Percentiles rank a stretch among this genome's conserved stretches.
phyloP scores from a whole-genome alignment of 139 green algal genomes.

The Bryopsis sp. region DNA sequence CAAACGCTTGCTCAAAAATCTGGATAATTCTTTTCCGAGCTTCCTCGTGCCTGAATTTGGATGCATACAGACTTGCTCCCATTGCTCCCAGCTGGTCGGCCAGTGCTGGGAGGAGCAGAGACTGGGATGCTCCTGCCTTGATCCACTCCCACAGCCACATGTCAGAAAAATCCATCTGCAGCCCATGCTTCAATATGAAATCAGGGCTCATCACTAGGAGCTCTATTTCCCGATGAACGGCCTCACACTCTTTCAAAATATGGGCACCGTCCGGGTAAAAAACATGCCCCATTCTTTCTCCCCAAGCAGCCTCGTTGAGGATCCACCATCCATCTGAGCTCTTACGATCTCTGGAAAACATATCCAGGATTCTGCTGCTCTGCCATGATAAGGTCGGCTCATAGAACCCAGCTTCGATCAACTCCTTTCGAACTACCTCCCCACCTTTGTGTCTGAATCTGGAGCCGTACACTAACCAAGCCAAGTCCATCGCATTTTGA shows the following conservation, averaged over 20 bases:
- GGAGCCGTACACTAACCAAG: conserved; percentile 10
- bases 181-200: conserved; percentile 6
- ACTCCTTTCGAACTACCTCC: not conserved
- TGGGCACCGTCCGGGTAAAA: not conserved
- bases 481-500: not conserved
- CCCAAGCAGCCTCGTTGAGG: not conserved
- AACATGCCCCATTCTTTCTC: not conserved
- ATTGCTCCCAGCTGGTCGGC: not conserved
- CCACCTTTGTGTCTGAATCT: not conserved
- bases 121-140: not conserved
- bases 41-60: not conserved
- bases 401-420: not conserved
- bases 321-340: not conserved
- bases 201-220: not conserved
- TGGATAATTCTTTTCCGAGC: not conserved
- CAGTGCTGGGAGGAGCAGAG: not conserved
- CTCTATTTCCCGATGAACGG: not conserved
- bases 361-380: not conserved
- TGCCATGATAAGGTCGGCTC: not conserved
- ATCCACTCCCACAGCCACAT: conserved; percentile 11
- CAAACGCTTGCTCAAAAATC: not conserved
- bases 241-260: not conserved
- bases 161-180: conserved; percentile 8
- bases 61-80: not conserved
- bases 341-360: not conserved